Conservation (phyloP, 2,329 filamentous ascomycete species). For the Sporothrix mexicana region DNA sequence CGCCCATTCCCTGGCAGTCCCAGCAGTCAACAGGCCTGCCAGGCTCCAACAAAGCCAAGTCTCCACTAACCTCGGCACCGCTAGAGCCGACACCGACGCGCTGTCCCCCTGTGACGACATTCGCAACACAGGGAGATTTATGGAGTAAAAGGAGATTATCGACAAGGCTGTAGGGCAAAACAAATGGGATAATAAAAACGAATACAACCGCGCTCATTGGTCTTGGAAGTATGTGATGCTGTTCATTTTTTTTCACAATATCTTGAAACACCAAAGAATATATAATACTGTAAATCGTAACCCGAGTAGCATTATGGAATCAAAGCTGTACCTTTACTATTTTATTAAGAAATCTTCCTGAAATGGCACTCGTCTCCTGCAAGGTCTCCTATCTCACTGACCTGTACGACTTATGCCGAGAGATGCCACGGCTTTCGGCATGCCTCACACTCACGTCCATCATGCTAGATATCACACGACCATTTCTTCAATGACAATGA, state of each 20-base stretch:
- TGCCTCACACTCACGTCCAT: not conserved
- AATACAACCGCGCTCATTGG: not conserved
- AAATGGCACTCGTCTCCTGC: not conserved
- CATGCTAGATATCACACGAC: not conserved
- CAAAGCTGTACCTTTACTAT: no score
- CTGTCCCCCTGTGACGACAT: not conserved
- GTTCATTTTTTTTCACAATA: not conserved
- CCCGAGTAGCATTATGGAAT: no score
- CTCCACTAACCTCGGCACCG: slow-evolving; percentile 31
- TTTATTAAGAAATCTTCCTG: not conserved
- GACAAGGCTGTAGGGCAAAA: not conserved
- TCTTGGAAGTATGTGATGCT: not conserved
- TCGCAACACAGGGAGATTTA: no score
- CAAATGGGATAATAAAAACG: not conserved
- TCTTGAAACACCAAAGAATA: not conserved
- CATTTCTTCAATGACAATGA: not conserved
- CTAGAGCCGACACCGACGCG: not conserved
- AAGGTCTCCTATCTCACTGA: not conserved
- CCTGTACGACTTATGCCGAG: slow-evolving; percentile 11
- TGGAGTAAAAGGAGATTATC: not conserved
- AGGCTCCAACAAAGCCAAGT: not conserved
- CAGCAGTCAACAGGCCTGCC: not conserved
- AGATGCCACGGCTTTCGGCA: slow-evolving; percentile 17
- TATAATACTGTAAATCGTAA: no score
- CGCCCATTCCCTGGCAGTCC: not conserved